These are phyloP conservation scores for Zancudomyces culisetae DNA, from an alignment of 371 early-diverging fungal genomes.

Conservation along the genomic window DNA sequence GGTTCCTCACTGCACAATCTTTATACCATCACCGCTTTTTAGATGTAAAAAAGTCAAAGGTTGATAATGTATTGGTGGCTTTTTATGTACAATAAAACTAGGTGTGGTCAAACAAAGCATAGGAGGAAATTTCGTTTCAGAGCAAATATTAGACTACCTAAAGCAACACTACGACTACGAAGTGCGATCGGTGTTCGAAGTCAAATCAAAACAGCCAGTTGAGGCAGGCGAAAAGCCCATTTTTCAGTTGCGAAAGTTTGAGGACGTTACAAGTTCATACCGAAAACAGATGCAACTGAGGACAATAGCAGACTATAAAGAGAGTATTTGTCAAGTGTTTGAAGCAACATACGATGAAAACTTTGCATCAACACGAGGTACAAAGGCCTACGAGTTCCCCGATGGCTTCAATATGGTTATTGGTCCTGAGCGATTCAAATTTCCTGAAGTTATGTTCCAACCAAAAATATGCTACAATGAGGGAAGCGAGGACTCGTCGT, in stretches of 20 bases:
- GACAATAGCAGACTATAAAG: slow-evolving; percentile 72
- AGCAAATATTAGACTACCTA: slow-evolving; percentile 48
- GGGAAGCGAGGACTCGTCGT: slow-evolving; percentile 10
- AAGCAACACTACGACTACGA: slow-evolving; percentile 32
- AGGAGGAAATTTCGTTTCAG: slow-evolving; percentile 66
- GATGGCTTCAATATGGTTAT: slow-evolving; percentile 77
- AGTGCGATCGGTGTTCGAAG: slow-evolving; percentile 68
- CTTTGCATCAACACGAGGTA: slow-evolving; percentile 21
- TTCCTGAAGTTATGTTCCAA: slow-evolving; percentile 78
- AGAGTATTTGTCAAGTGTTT: slow-evolving; percentile 64
- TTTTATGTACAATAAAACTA: too few species aligned
- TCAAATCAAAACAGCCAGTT: slow-evolving; percentile 51
- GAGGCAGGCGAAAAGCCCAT: slow-evolving; percentile 44
- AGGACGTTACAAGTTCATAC: slow-evolving; percentile 41
- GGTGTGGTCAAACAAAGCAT: slow-evolving; percentile 51
- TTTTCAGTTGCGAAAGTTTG: slow-evolving; percentile 30
- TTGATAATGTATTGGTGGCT: too few species aligned
- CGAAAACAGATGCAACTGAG: slow-evolving; percentile 41
- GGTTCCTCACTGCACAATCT: too few species aligned
- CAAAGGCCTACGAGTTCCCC: slow-evolving; percentile 85
- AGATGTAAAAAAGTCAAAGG: too few species aligned
- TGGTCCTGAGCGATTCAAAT: slow-evolving; percentile 60
- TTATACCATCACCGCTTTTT: too few species aligned
- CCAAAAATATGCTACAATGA: slow-evolving; percentile 25
- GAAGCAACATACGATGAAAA: slow-evolving; percentile 8